phyloP scores from a whole-genome alignment of 2,329 filamentous ascomycete genomes.

The Fonsecaea monophora region DNA sequence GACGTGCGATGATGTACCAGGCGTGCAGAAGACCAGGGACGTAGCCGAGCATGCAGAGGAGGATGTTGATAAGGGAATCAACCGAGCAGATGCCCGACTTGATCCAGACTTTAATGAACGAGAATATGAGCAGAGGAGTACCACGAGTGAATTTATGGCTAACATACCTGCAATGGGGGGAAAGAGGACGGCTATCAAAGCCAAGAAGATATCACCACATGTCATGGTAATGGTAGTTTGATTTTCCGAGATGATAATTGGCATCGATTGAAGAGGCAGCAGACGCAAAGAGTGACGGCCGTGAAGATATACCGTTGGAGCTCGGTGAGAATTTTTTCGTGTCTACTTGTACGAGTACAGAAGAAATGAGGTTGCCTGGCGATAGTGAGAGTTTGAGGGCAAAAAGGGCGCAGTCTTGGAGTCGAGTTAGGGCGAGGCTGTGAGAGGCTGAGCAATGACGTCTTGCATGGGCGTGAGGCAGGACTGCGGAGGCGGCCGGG shows the following conservation, averaged over 20 bases:
- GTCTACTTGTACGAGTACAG: neutral
- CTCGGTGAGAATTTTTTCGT: neutral
- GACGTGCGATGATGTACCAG: constrained; percentile 96
- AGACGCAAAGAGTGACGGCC: neutral
- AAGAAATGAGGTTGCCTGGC: constrained; percentile 26
- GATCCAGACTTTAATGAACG: constrained; percentile 76
- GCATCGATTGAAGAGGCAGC: constrained; percentile 4
- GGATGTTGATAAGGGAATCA: constrained; percentile 93
- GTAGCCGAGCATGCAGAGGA: constrained; percentile 79
- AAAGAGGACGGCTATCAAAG: constrained; percentile 53
- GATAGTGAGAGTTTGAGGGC: constrained; percentile 5
- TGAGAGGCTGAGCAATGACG: constrained; percentile 14
- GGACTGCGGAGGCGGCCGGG: neutral
- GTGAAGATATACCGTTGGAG: neutral
- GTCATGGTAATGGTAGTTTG: constrained; percentile 43
- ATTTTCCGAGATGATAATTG: constrained; percentile 9
- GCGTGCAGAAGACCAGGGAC: constrained; percentile 90
- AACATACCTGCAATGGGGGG: constrained; percentile 58
- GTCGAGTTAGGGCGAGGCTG: constrained; percentile 11
- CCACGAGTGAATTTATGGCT: constrained; percentile 6
- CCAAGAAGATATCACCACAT: constrained; percentile 46
- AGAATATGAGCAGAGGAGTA: constrained; percentile 13
- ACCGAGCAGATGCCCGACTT: constrained; percentile 91
- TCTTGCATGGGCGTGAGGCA: neutral
- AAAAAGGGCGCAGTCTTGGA: constrained; percentile 16